Conservation (phyloP, 2,329 filamentous ascomycete genomes). For the Zymoseptoria ardabiliae region DNA sequence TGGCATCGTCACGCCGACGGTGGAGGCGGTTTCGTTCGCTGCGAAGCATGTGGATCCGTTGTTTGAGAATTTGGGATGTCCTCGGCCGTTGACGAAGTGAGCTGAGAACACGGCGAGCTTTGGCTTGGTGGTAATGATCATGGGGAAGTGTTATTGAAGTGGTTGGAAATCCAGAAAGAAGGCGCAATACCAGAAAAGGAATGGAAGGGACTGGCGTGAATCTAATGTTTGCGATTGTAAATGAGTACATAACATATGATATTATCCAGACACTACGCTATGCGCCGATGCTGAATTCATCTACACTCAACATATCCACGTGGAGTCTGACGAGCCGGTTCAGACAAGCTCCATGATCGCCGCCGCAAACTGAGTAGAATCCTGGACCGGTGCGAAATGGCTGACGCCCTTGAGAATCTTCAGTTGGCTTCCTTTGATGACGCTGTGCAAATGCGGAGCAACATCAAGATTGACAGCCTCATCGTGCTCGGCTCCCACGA, state of each 20-base stretch:
- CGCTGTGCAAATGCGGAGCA: constrained; percentile 29
- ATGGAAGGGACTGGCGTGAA: not conserved
- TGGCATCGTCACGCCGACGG: constrained; percentile 32
- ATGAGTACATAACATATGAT: not conserved
- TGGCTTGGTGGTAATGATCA: too few species aligned
- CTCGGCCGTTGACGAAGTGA: constrained; percentile 7
- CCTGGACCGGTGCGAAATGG: constrained; percentile 40
- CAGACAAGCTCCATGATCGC: constrained; percentile 10
- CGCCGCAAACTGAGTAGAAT: constrained; percentile 25
- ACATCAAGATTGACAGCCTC: constrained; percentile 38
- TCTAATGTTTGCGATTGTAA: not conserved
- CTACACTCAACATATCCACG: not conserved
- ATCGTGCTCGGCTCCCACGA: constrained; percentile 27
- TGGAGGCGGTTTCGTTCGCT: constrained; percentile 30
- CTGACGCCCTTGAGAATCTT: constrained; percentile 34
- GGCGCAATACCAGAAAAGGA: not conserved
- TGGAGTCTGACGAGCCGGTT: not conserved
- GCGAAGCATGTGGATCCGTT: constrained; percentile 24
- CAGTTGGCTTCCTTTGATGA: constrained; percentile 34
- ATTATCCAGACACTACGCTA: not conserved
- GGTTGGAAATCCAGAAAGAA: not conserved
- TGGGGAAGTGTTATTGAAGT: not conserved
- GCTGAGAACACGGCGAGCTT: too few species aligned
- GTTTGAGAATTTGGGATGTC: constrained; percentile 33
- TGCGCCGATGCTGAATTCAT: too few species aligned